phyloP scores from a whole-genome alignment of 345 rosid genomes.

The Cochlearia excelsa region DNA sequence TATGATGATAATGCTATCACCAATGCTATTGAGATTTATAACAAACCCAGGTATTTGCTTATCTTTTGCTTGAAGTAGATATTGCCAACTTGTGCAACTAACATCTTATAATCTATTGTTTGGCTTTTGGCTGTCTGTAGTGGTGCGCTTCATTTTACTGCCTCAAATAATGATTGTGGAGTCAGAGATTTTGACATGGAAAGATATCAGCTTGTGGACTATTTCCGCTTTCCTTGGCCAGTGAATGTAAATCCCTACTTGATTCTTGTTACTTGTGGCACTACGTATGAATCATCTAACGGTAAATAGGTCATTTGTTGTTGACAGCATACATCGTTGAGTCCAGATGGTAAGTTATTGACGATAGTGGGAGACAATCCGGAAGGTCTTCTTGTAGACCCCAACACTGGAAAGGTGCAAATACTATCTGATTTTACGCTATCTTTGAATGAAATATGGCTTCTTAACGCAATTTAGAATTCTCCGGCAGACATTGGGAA shows the following conservation, averaged over 20 bases:
- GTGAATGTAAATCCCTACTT: constrained; percentile 58
- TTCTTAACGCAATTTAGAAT: too few relatives aligned
- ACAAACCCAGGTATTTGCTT: constrained; percentile 49
- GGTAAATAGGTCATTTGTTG: neutral
- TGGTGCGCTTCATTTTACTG: constrained; percentile 68
- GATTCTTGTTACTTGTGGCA: constrained; percentile 1
- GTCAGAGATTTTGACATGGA: constrained; percentile 86
- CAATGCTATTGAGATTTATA: constrained; percentile 89
- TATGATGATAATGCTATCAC: constrained; percentile 95
- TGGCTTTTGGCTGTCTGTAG: constrained; percentile 37
- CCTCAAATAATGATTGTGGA: constrained; percentile 79
- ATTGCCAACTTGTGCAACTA: constrained; percentile 7
- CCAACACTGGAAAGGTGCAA: constrained; percentile 60
- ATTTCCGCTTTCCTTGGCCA: constrained; percentile 64
- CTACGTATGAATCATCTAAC: neutral
- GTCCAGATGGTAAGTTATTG: constrained; percentile 70
- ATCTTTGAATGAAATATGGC: too few relatives aligned
- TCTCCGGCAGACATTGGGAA: constrained; percentile 41
- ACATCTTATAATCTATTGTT: constrained; percentile 19
- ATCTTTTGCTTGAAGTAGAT: constrained; percentile 18
- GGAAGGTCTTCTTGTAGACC: constrained; percentile 62
- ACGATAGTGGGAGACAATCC: constrained; percentile 72
- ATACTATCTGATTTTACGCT: neutral
- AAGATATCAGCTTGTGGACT: constrained; percentile 56
- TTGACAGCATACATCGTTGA: constrained; percentile 65